Conservation (phyloP, 2,329 filamentous ascomycete genomes). For the Scedosporium dehoogii region DNA sequence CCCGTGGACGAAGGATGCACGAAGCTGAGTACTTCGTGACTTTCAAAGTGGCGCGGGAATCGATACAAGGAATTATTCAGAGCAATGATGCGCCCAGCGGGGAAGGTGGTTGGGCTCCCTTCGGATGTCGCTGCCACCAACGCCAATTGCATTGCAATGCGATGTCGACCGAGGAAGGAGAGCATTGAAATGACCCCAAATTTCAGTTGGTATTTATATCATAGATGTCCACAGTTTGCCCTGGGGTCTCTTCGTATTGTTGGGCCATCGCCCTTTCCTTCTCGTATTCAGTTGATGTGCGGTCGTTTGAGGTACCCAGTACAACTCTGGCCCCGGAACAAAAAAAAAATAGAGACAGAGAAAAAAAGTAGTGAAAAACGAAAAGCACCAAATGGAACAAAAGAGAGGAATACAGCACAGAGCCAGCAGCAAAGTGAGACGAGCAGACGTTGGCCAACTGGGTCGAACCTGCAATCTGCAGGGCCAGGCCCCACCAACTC, state of each 20-base stretch:
- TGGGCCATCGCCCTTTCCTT: background rate
- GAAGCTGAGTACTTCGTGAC: background rate
- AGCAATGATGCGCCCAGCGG: too few species aligned
- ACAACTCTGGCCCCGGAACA: background rate
- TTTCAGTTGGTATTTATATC: too few species aligned
- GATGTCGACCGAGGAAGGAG: too few species aligned
- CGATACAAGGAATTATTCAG: background rate
- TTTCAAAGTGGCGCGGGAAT: background rate
- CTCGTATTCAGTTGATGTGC: background rate
- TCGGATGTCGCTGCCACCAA: too few species aligned
- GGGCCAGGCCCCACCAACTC: background rate
- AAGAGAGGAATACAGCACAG: too few species aligned
- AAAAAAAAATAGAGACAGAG: background rate
- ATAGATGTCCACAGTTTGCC: too few species aligned
- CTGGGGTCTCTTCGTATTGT: too few species aligned
- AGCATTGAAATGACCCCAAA: too few species aligned
- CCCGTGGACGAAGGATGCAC: too few species aligned
- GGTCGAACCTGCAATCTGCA: background rate
- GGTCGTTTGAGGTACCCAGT: background rate
- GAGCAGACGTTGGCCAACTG: background rate
- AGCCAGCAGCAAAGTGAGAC: background rate
- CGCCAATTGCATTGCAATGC: too few species aligned
- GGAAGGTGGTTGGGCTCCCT: background rate
- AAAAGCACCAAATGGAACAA: too few species aligned
- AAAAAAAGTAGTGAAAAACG: too few species aligned